phyloP scores from a whole-genome alignment of 169 alveolate species.

The Plasmodium inui region DNA sequence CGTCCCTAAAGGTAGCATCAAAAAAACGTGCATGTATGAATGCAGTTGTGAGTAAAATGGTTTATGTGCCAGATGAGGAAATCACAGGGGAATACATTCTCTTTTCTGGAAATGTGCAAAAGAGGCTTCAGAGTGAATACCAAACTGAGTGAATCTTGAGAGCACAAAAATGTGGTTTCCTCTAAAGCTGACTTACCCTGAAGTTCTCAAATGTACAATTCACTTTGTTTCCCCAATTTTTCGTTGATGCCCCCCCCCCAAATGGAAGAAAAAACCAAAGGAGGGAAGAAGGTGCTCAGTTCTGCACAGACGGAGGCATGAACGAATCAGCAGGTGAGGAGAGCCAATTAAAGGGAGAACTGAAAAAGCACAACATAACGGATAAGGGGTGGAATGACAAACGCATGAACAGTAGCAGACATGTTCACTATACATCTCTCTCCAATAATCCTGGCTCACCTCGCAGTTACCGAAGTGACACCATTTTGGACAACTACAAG shows the following conservation, averaged over 20 bases:
- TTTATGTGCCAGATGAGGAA: background rate
- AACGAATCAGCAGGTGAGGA: slow-evolving; percentile 32
- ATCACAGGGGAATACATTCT: background rate
- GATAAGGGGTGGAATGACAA: background rate
- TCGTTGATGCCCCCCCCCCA: background rate
- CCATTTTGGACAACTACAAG: slow-evolving; percentile 46
- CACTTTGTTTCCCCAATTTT: background rate
- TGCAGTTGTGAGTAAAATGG: background rate
- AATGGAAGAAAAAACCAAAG: background rate
- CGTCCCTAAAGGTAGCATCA: background rate
- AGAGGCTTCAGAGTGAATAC: background rate
- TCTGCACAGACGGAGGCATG: slow-evolving; percentile 3
- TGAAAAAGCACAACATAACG: background rate
- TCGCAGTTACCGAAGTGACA: slow-evolving; percentile 43
- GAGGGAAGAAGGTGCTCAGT: background rate
- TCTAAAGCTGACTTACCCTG: background rate
- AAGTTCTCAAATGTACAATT: background rate
- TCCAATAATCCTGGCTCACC: background rate
- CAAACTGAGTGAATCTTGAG: background rate
- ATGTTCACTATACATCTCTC: background rate
- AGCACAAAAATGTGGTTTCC: background rate
- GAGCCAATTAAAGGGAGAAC: background rate
- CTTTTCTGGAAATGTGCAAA: background rate
- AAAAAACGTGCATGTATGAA: background rate
- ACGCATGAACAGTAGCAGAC: background rate